Percentiles rank a stretch among this genome's conserved stretches.
phyloP scores from a whole-genome alignment of 805 yeast genomes.

The Candida krabiensis region DNA sequence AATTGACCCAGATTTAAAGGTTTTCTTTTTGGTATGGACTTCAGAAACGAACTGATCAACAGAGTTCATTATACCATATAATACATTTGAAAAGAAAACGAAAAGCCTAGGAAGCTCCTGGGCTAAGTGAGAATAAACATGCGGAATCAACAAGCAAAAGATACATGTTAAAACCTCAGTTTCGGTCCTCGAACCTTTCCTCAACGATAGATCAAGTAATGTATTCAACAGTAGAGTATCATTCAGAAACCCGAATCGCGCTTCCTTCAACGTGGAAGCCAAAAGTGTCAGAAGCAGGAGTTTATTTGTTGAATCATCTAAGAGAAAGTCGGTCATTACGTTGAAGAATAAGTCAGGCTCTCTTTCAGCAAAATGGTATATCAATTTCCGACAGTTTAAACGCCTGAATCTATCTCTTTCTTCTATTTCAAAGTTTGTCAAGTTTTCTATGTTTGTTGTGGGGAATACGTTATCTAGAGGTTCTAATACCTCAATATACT shows the following conservation, averaged over 20 bases:
- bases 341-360: slow-evolving; percentile 38
- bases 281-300: slow-evolving; percentile 40
- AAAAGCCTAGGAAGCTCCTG: too few species aligned
- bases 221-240: too few species aligned
- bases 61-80: too few species aligned
- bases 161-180: too few species aligned
- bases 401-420: slow-evolving; percentile 52
- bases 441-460: not conserved
- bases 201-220: too few species aligned
- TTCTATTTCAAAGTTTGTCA: slow-evolving; percentile 27
- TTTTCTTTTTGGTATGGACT: too few species aligned
- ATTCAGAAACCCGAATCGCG: not conserved
- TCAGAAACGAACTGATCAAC: too few species aligned
- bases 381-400: slow-evolving; percentile 40
- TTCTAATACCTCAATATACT: slow-evolving; percentile 24
- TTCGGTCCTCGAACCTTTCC: too few species aligned
- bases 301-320: slow-evolving; percentile 30
- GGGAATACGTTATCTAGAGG: slow-evolving; percentile 6
- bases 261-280: slow-evolving; percentile 25
- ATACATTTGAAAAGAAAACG: too few species aligned
- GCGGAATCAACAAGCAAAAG: too few species aligned
- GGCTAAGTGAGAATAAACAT: too few species aligned
- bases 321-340: slow-evolving; percentile 37
- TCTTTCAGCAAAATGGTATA: slow-evolving; percentile 43
- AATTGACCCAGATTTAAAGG: too few species aligned